phyloP scores from a whole-genome alignment of 1,284 basidiomycete genomes.

The Trichosporon sp. region DNA sequence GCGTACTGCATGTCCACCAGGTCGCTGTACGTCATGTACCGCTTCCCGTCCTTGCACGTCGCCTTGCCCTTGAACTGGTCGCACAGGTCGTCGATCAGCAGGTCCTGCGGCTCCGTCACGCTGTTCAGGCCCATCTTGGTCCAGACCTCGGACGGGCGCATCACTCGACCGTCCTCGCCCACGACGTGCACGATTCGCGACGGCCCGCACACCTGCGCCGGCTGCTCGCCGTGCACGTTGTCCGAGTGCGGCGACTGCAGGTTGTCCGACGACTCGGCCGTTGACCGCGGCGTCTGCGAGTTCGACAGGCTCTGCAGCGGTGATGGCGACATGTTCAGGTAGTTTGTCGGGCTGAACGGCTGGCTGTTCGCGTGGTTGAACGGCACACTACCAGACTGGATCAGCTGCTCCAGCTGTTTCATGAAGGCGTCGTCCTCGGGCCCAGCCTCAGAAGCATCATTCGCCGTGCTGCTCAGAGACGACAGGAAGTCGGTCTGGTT shows the following conservation, averaged over 20 bases:
- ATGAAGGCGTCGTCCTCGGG: conserved; percentile 37
- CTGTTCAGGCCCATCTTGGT: conserved; percentile 33
- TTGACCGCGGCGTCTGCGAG: conserved; percentile 27
- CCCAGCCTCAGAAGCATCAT: conserved; percentile 13
- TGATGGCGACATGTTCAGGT: conserved; percentile 48
- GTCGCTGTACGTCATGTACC: conserved; percentile 21
- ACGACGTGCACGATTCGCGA: conserved; percentile 36
- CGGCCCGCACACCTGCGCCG: not conserved
- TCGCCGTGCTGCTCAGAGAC: conserved; percentile 22
- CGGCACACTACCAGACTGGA: conserved; percentile 20
- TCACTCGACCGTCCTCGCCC: conserved; percentile 34
- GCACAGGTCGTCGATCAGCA: conserved; percentile 50
- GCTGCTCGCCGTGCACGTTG: not conserved
- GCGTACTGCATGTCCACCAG: conserved; percentile 15
- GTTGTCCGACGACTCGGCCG: conserved; percentile 16
- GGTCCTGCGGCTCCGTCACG: conserved; percentile 25
- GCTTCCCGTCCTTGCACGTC: conserved; percentile 41
- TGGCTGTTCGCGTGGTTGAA: conserved; percentile 1
- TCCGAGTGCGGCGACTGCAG: conserved; percentile 24
- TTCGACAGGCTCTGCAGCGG: conserved; percentile 31
- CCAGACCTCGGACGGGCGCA: conserved; percentile 45
- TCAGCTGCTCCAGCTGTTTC: conserved; percentile 33
- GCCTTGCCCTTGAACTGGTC: conserved; percentile 47
- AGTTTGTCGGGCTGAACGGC: conserved; percentile 41
- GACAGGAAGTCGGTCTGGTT: conserved; percentile 42